Base-by-base conservation (phyloP, 768 basidiomycete genomes). In the Lactarius pseudohatsudake region DNA sequence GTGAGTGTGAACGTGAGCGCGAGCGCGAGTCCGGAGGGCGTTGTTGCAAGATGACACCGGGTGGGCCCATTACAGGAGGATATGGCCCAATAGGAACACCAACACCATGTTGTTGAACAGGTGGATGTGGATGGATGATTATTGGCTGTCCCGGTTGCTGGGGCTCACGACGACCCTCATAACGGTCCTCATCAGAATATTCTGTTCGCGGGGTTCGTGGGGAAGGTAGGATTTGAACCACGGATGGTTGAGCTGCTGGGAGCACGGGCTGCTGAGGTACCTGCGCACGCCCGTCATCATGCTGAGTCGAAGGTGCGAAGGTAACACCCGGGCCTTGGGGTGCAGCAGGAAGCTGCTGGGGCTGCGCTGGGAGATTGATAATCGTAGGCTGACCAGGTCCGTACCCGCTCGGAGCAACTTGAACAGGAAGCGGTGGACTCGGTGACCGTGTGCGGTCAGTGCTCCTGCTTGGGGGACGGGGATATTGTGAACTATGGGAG, bases 41-140 rank as follows among this genome's bases (percentile, higher is more conserved):
- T 13, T 4, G 40, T 22, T 1, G n/a, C 15, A 55, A 7, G 7
- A 60, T 16, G 6, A 65, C 18, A n/a, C 18, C 40, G 20, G 54
- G 59, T 57, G 4, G 62, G 15, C 11, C 18, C 3, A 26, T 1
- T 26, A n/a, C 22, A 28, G 38, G 26, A 32, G 56, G 45, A 20
- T 15, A 50, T 18, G 4, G 26, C n/a, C 60, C 34, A 40, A 40
- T 28, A 4, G 57, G 36, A 11, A 30, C 16, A 7, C 18, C 5
- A 16, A 38, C 3, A 38, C 36, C 36, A 13, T 38, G 22, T 15
- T 13, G 50, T 13, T 53, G 50, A 26, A 5, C 50, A 11, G 57
- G 57, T 11, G 57, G 43, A 5, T 63, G 57, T 11, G 57, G 43
- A 10, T 63, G 66, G 2, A 67, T 60, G 40, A 67, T 67, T 64